Evolutionary conservation across 2,329 filamentous ascomycete species (phyloP).

Genomic region (Cytospora mali): DNA sequence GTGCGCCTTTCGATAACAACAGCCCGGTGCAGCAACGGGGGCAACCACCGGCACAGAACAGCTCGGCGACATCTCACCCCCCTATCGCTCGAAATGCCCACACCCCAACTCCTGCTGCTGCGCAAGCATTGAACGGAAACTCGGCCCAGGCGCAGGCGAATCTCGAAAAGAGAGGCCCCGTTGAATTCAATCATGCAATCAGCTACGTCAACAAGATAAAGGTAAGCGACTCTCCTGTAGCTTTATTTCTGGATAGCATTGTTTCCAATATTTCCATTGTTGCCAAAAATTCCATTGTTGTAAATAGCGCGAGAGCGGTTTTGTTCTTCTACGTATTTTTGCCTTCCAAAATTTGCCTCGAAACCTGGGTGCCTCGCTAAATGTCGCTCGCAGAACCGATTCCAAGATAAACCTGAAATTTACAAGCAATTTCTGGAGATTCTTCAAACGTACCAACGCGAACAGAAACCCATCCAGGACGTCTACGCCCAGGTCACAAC

Average conservation of each 20-base stretch:
- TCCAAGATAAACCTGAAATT: slow-evolving; percentile 94
- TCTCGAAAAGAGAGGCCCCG: slow-evolving; percentile 86
- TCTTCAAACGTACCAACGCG: slow-evolving; percentile 94
- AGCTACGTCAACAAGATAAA: slow-evolving; percentile 99
- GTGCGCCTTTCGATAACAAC: slow-evolving; percentile 38
- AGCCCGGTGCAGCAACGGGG: slow-evolving; percentile 36
- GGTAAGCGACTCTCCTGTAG: slow-evolving; percentile 54
- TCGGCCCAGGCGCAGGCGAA: slow-evolving; percentile 56
- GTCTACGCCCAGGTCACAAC: slow-evolving; percentile 97
- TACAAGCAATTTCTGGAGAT: slow-evolving; percentile 99
- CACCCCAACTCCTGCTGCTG: slow-evolving; percentile 60
- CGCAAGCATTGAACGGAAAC: slow-evolving; percentile 64
- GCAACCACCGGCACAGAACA: slow-evolving; percentile 38
- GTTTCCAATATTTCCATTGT: background rate
- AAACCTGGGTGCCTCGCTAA: slow-evolving; percentile 22
- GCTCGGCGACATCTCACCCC: slow-evolving; percentile 44
- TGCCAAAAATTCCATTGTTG: no score
- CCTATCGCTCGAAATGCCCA: slow-evolving; percentile 56
- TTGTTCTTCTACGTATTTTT: background rate
- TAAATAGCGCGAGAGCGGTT: background rate
- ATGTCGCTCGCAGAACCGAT: slow-evolving; percentile 72
- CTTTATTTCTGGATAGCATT: background rate
- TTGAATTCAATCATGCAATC: slow-evolving; percentile 99
- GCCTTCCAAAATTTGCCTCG: slow-evolving; percentile 9
- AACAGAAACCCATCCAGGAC: slow-evolving; percentile 97